These are phyloP conservation scores for Mucor plumbeus DNA, from an alignment of 371 early-diverging fungal species.

Conservation along the genomic window DNA sequence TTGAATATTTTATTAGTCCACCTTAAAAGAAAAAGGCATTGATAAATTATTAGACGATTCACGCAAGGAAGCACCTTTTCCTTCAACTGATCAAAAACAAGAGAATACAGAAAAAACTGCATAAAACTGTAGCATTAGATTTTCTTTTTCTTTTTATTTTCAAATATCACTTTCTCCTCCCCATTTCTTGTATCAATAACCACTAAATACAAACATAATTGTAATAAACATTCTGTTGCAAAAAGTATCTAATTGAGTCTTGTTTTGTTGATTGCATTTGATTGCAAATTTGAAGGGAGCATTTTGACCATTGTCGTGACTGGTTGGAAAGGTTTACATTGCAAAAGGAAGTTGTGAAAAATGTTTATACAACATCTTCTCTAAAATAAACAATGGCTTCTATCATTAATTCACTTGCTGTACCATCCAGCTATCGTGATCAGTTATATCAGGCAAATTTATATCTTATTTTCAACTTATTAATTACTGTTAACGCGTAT, in stretches of 20 bases:
- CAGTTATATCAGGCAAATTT: slow-evolving; percentile 70
- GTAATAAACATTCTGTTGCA: no score
- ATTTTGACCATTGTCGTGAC: not conserved
- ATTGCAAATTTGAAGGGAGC: not conserved
- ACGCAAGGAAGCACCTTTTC: slow-evolving; percentile 76
- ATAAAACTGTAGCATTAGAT: no score
- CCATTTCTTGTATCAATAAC: not conserved
- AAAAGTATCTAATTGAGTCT: no score
- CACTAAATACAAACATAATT: no score
- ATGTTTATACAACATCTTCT: slow-evolving; percentile 4
- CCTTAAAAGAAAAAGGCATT: slow-evolving; percentile 79
- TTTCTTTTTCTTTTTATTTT: not conserved
- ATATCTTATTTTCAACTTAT: not conserved
- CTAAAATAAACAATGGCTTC: slow-evolving; percentile 52
- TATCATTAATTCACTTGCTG: slow-evolving; percentile 82
- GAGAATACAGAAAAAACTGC: not conserved
- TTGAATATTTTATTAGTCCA: slow-evolving; percentile 49
- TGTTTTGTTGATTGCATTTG: no score
- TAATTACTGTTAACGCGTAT: not conserved
- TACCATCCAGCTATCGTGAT: slow-evolving; percentile 89
- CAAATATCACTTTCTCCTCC: not conserved
- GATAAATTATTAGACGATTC: slow-evolving; percentile 79
- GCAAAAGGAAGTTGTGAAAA: not conserved
- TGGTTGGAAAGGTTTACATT: not conserved
- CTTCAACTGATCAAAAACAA: slow-evolving; percentile 28